Evolutionary conservation across 176 grass and related monocot genomes (phyloP).

Genomic region (Phyllostachys edulis): DNA sequence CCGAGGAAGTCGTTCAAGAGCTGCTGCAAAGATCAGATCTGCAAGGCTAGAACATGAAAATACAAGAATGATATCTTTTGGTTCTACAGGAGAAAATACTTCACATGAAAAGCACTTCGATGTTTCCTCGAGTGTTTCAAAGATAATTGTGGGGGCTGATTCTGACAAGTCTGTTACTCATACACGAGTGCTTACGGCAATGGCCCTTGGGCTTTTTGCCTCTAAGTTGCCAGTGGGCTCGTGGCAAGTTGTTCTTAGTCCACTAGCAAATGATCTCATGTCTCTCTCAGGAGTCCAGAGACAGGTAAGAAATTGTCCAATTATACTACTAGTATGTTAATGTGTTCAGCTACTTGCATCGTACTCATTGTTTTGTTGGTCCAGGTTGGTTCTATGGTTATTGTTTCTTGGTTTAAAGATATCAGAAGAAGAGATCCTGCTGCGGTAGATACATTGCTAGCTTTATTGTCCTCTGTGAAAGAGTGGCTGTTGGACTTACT

Average conservation of each 20-base stretch:
- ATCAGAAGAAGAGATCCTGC: conserved; percentile 60
- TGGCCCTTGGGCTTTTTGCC: conserved; percentile 85
- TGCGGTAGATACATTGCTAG: conserved; percentile 44
- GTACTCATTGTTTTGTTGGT: conserved; percentile 8
- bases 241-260: conserved; percentile 73
- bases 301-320: conserved; percentile 54
- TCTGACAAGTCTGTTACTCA: conserved; percentile 93
- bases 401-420: conserved; percentile 91
- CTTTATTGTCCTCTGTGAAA: conserved; percentile 69
- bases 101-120: conserved; percentile 57
- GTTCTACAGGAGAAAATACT: conserved; percentile 58
- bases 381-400: conserved; percentile 87
- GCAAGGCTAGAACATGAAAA: conserved; percentile 60
- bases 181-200: conserved; percentile 84
- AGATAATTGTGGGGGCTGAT: conserved; percentile 85
- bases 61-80: conserved; percentile 53
- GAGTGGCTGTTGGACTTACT: conserved; percentile 79
- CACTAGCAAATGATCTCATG: conserved; percentile 61
- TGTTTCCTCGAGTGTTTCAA: conserved; percentile 47
- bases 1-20: conserved; percentile 85
- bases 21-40: conserved; percentile 91
- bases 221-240: conserved; percentile 74
- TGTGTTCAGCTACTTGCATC: conserved; percentile 21
- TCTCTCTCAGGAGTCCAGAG: conserved; percentile 92
- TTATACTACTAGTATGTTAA: conserved; percentile 7